Base-by-base conservation (phyloP, 139 green algal species). In the Edaphochlamys debaryana region DNA sequence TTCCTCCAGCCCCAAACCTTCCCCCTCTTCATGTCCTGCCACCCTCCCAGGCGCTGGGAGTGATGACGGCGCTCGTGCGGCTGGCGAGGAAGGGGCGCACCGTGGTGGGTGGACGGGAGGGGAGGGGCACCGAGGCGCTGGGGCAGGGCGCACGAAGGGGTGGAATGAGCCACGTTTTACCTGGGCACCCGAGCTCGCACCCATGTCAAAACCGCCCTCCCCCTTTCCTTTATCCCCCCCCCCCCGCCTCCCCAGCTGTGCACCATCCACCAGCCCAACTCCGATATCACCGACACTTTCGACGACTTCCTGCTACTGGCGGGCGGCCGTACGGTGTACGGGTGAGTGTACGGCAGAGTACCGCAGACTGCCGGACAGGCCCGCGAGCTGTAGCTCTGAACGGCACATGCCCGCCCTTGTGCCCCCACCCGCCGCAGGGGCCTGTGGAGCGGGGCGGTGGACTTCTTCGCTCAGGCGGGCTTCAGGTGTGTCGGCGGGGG, bases 271-370 rank as follows among this genome's bases (percentile, higher is more conserved):
- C 86, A 87, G 77, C 93, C 93, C 73, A 94, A 93, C 85, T 87
- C 64, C 19, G 71, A 92, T 74, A 95, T 97, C 87, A 93, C 88
- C 1, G 82, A 90, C 62, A 67, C 87, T 56, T 96, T 96, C 81
- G 93, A 96, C 67, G 91, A 96, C 87, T 92, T 94, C 75, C 86
- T 95, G 87, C 90, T 97, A 85, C 89, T 97, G 62, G 86, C 91
- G 4, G 41, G 54, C 11, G 94, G 94, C 19, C 71, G 74, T 1
- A 54, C 88, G 23, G 56, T 93, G 67, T 96, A 94, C 73, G 75
- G 52, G n/a, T n/a, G n/a, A n/a, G n/a, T n/a, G n/a, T n/a, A n/a
- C n/a, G n/a, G n/a, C n/a, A n/a, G n/a, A n/a, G n/a, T n/a, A n/a
- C n/a, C n/a, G n/a, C n/a, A n/a, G n/a, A n/a, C n/a, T n/a, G n/a